phyloP scores from a whole-genome alignment of 768 basidiomycete genomes.

The Goffeauzyma gilvescens region DNA sequence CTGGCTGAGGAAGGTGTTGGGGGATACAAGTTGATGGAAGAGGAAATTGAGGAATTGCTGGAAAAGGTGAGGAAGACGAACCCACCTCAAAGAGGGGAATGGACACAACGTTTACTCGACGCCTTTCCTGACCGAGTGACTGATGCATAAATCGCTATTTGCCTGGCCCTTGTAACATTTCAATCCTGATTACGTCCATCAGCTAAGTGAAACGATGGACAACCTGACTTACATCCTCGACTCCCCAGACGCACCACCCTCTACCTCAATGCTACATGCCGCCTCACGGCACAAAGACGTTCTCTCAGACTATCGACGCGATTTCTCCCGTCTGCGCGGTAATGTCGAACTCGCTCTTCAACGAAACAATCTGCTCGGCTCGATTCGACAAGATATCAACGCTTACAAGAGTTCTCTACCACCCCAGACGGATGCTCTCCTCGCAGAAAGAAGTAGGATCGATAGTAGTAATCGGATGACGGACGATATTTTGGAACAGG shows the following conservation, averaged over 20 bases:
- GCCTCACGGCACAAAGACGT: constrained; percentile 82
- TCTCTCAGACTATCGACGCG: constrained; percentile 65
- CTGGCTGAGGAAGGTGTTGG: constrained; percentile 45
- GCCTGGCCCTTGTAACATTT: no score
- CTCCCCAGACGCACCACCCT: constrained; percentile 46
- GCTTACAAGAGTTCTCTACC: constrained; percentile 56
- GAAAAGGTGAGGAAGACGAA: constrained; percentile 46
- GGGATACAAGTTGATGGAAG: constrained; percentile 47
- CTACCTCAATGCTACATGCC: constrained; percentile 67
- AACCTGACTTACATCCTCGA: constrained; percentile 51
- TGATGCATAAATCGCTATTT: no score
- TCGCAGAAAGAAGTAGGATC: constrained; percentile 72
- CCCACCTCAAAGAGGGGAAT: no score
- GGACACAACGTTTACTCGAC: constrained; percentile 10
- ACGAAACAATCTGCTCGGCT: constrained; percentile 66
- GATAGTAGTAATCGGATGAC: constrained; percentile 90
- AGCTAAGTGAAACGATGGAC: constrained; percentile 77
- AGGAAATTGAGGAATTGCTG: constrained; percentile 66
- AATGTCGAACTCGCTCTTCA: constrained; percentile 69
- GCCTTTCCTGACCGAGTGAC: no score
- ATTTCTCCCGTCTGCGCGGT: constrained; percentile 43
- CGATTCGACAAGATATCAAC: constrained; percentile 88
- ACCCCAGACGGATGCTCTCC: constrained; percentile 62
- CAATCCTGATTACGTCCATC: no score
- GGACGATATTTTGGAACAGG: constrained; percentile 79